Evolutionary conservation across 2,329 filamentous ascomycete species (phyloP), one percentile per base, ranked within the genome.

Genomic region (Neonectria ditissima): DNA sequence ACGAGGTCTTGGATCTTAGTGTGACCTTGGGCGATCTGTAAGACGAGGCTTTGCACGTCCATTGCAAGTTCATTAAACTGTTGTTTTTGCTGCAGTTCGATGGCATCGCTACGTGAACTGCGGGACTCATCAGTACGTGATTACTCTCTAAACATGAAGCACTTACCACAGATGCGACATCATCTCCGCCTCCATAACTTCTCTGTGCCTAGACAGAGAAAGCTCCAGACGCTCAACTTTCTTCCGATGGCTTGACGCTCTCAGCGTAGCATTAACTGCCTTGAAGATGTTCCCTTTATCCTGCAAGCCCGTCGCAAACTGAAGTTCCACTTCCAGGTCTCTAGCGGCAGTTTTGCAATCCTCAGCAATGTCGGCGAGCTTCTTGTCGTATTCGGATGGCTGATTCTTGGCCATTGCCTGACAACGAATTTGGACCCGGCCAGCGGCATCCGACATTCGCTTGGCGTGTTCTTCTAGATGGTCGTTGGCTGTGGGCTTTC

Each of bases 141-240:
- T 14, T 7, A 16, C 20, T 39, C 14, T 6, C 14, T 22, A 4
- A 13, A 3, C n/a, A 44, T n/a, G 13, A 52, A 26, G 39, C 24
- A n/a, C 54, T 18, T 45, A 62, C 65, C 60, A 30, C 2, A 66
- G 10, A 0, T 62, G 26, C 2, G 24, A 24, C n/a, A 66, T 10
- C 2, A 68, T 11, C 11, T 61, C 28, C 1, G 14, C 52, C 18
- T 67, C 52, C 47, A 68, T 54, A 5, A 62, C 32, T 9, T 59
- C 24, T 13, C 14, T 50, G 13, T 57, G 9, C 9, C 34, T 59
- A 5, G 18, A 18, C 10, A 63, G 18, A 11, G 32, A 34, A 4
- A 28, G 3, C 1, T 58, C 37, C 5, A 68, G 18, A 0, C 45
- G 39, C 9, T 65, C 53, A 9, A 67, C 55, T n/a, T 59, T 65